Evolutionary conservation across 495 filamentous ascomycete species (phyloP).

Genomic region (Hyaloscypha variabilis): DNA sequence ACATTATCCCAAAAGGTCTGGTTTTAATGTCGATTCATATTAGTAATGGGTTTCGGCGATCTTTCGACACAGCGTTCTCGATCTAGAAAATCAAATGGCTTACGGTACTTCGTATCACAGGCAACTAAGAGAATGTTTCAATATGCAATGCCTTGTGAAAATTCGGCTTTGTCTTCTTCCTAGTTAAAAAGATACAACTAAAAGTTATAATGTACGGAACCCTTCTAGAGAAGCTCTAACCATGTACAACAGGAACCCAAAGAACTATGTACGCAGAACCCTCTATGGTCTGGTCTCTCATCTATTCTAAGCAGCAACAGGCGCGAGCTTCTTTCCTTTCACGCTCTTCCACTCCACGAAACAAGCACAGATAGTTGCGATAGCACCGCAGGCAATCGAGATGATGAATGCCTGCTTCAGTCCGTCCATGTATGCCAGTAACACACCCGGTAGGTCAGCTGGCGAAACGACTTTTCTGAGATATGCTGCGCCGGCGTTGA

Average conservation of each 20-base stretch:
- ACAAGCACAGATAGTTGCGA: constrained; percentile 54
- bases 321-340: constrained; percentile 44
- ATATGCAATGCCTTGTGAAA: no score
- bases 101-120: no score
- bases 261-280: not conserved
- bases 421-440: constrained; percentile 61
- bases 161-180: no score
- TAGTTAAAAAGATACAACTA: not conserved
- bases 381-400: constrained; percentile 37
- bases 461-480: constrained; percentile 47
- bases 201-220: not conserved
- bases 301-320: constrained; percentile 22
- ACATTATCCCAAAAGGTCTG: no score
- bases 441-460: constrained; percentile 48
- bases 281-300: not conserved
- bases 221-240: not conserved
- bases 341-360: constrained; percentile 76
- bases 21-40: no score
- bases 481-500: constrained; percentile 54
- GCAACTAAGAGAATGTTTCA: no score
- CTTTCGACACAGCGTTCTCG: no score
- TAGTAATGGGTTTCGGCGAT: no score
- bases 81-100: no score
- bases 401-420: constrained; percentile 50
- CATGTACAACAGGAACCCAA: not conserved